These are phyloP conservation scores for Diaporthe sp. DNA, from an alignment of 2,329 filamentous ascomycete species.

Conservation along the genomic window DNA sequence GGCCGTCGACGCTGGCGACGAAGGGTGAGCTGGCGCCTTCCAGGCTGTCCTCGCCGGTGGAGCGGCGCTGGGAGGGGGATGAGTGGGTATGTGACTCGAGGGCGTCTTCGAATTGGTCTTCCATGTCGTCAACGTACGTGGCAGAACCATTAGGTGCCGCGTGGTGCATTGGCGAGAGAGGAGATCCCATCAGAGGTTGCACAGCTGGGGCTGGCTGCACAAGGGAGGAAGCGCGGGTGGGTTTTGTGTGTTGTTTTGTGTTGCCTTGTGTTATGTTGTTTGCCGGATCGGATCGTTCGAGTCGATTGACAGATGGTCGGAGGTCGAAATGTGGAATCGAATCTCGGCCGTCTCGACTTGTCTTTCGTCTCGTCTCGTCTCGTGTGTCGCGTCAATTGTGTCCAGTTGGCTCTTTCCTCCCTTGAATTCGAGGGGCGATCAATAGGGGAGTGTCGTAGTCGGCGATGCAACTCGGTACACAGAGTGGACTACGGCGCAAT, in stretches of 20 bases:
- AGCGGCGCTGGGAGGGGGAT: slow-evolving; percentile 40
- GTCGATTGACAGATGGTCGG: slow-evolving; percentile 8
- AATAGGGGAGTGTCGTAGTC: slow-evolving; percentile 48
- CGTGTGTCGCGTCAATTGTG: not conserved
- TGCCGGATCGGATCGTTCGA: slow-evolving; percentile 35
- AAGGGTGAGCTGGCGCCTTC: slow-evolving; percentile 51
- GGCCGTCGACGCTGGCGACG: slow-evolving; percentile 52
- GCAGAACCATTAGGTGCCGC: slow-evolving; percentile 26
- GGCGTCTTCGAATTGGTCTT: slow-evolving; percentile 37
- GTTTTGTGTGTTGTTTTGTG: slow-evolving; percentile 10
- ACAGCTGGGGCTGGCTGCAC: slow-evolving; percentile 20
- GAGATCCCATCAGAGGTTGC: slow-evolving; percentile 27
- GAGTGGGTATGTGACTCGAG: slow-evolving; percentile 38
- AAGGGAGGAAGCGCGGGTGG: not conserved
- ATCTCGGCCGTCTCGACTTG: slow-evolving; percentile 12
- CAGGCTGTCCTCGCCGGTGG: slow-evolving; percentile 42
- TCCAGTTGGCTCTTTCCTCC: not conserved
- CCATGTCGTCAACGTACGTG: slow-evolving; percentile 31
- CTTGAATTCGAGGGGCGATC: not conserved
- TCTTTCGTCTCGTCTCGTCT: slow-evolving; percentile 11
- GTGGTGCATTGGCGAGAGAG: slow-evolving; percentile 42
- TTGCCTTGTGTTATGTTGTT: not conserved
- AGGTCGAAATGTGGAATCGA: slow-evolving; percentile 50
- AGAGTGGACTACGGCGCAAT: slow-evolving; percentile 24
- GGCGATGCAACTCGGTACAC: slow-evolving; percentile 8